Evolutionary conservation across 176 grass and related monocot species (phyloP), one percentile per base, ranked within the genome.

Genomic region (Miscanthus lutarioriparius): DNA sequence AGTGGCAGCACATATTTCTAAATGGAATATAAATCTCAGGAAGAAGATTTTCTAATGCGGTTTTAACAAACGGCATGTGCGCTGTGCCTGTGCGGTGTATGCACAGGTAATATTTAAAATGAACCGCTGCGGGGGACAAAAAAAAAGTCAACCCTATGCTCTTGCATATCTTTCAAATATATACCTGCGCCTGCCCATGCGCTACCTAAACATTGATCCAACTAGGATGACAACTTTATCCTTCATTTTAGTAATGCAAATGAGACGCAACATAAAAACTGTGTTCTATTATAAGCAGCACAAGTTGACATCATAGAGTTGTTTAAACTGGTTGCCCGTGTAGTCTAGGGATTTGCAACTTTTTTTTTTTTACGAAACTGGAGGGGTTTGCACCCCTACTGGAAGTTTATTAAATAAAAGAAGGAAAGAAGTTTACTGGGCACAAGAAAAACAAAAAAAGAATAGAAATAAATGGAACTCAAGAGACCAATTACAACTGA

Each of bases 191-290:
- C n/a, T 80, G 49, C 56, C 84, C 69, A 74, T 74, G 72, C 32
- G 47, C 72, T 76, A 76, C 82, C 72, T 76, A 76, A 84, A 54
- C 72, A 32, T 53, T 8, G 48, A 77, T 77, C 32, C 73, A 84
- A 68, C 82, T 68, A 54, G 62, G 36, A 53, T 84, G 73, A 56
- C 45, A 67, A 76, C 44, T 53, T 53, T 67, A 76, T 84, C 72
- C 32, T 56, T 3, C 72, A 77, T 67, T 84, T 68, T 77, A 67
- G 72, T 84, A 76, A 38, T 67, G 72, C 61, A 49, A 53, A 37
- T 22, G 61, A 40, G 67, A 67, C 74, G 4, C 15, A 40, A 41
- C 32, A 67, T 5, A 54, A 54, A 67, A 84, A 67, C 2, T 5
- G 32, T 26, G 32, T 6, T 56, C 10, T 76, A 67, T 84, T 40